Evolutionary conservation across 1,284 basidiomycete genomes (phyloP), one percentile per base, ranked within the genome.

Genomic region (Apiotrichum akiyoshidainum): DNA sequence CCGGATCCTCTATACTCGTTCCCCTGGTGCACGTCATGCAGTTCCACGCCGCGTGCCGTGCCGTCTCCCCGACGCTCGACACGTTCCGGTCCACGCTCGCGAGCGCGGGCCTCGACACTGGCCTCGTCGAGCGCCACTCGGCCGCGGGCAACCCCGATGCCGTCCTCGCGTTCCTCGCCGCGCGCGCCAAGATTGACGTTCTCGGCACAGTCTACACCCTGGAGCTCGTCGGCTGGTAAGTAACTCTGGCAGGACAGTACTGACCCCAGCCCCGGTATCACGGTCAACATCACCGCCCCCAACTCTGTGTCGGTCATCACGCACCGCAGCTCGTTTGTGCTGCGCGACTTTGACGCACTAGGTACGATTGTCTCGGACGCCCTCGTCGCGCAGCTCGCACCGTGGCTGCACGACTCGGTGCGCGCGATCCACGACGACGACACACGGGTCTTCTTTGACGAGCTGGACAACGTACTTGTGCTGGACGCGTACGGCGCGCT

Each of bases 1-100:
- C 26, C 31, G 50, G 57, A 8, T 58, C 65, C 17, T 46, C 59
- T 11, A 64, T 75, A 14, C 61, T 75, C 4, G 46, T 65, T 2
- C 71, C 73, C 5, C 59, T 73, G 21, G 50, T 70, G 14, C 61
- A 71, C 40, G 48, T 67, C 13, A 46, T 75, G 48, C 63, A 63
- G 35, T 72, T 67, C 54, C 42, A 52, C 52, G 58, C 16, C 44
- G 60, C 39, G 26, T 65, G 49, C 54, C 49, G 35, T 16, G 50
- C 46, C 2, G 46, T 73, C 2, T 47, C 49, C 5, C 52, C 60
- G 0, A 55, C 59, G 5, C 63, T 74, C 13, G 53, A 56, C 14
- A 58, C 50, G 14, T 60, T 73, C 34, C 57, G 54, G 16, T 31
- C 33, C 7, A 54, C 64, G 0, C 59, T 74, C 26, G 44, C 16